Evolutionary conservation across 1,139 yeast species (phyloP).

Genomic region (Suhomyces choctaworum): DNA sequence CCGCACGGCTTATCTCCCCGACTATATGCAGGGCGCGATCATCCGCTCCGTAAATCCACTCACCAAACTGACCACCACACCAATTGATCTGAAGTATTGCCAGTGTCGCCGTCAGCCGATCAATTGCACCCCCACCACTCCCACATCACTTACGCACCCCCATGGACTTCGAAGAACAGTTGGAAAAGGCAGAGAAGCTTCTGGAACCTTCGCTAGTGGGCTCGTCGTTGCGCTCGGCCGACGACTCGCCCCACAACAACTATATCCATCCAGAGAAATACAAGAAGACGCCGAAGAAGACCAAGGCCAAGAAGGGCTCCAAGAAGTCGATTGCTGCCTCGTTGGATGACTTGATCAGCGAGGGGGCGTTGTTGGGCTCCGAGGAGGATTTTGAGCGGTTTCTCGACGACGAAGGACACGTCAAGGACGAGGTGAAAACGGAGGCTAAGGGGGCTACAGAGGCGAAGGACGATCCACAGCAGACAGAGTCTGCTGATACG

Average conservation of each 20-base stretch:
- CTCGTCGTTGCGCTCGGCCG: slow-evolving; percentile 53
- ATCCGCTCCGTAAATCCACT: too few species aligned
- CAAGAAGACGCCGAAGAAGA: slow-evolving; percentile 14
- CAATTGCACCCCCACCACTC: neutral
- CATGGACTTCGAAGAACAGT: slow-evolving; percentile 59
- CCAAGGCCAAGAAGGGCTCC: slow-evolving; percentile 12
- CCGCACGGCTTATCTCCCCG: too few species aligned
- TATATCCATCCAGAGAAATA: slow-evolving; percentile 47
- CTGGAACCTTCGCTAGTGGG: slow-evolving; percentile 60
- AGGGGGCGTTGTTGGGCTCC: slow-evolving; percentile 61
- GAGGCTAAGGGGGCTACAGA: slow-evolving; percentile 6
- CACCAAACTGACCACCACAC: too few species aligned
- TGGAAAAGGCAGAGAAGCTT: slow-evolving; percentile 56
- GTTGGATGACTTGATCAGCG: slow-evolving; percentile 56
- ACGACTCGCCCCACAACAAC: slow-evolving; percentile 48
- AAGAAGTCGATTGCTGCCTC: slow-evolving; percentile 39
- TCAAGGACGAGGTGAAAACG: slow-evolving; percentile 47
- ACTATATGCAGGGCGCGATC: too few species aligned
- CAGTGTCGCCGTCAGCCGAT: too few species aligned
- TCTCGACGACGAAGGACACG: slow-evolving; percentile 53
- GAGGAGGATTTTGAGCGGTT: slow-evolving; percentile 56
- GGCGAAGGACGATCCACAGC: slow-evolving; percentile 3
- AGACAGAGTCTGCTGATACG: slow-evolving; percentile 14
- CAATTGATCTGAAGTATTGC: too few species aligned
- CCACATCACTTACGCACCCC: slow-evolving; percentile 2